Conservation (phyloP, 306 rosid genomes). For the Dalbergia cochinchinensis region DNA sequence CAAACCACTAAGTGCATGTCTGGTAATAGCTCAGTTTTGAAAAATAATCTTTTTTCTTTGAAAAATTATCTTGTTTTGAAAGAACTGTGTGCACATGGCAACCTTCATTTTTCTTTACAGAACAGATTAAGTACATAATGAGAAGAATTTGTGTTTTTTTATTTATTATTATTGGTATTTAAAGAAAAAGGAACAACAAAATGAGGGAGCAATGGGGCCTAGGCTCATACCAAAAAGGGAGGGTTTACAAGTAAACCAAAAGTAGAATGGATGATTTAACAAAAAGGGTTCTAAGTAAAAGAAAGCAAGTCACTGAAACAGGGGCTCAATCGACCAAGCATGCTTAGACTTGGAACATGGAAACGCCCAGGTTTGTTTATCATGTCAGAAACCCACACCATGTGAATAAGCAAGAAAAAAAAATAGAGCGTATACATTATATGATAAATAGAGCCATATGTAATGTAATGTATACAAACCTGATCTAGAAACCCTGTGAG, state of each 20-base stretch:
- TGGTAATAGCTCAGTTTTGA: too few species aligned
- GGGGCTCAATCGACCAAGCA: neutral
- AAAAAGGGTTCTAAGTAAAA: neutral
- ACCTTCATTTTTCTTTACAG: too few species aligned
- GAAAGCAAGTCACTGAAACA: neutral
- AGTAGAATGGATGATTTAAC: neutral
- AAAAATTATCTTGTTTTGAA: too few species aligned
- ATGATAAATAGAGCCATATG: neutral
- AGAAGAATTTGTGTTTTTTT: neutral
- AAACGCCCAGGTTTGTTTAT: neutral
- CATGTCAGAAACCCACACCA: neutral
- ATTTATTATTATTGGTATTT: neutral
- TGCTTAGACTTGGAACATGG: neutral
- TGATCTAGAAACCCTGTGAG: slow-evolving; percentile 39
- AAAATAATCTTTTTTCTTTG: too few species aligned
- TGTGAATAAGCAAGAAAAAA: neutral
- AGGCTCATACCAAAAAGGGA: neutral
- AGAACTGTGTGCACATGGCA: too few species aligned
- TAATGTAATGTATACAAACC: slow-evolving; percentile 4
- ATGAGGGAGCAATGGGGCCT: slow-evolving; percentile 23
- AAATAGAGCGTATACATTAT: neutral
- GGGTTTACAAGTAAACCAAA: neutral
- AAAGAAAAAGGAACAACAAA: neutral
- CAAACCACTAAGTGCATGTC: too few species aligned
- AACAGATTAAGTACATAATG: neutral